Conservation (phyloP, 2,329 filamentous ascomycete species). For the Tolypocladium amazonense region DNA sequence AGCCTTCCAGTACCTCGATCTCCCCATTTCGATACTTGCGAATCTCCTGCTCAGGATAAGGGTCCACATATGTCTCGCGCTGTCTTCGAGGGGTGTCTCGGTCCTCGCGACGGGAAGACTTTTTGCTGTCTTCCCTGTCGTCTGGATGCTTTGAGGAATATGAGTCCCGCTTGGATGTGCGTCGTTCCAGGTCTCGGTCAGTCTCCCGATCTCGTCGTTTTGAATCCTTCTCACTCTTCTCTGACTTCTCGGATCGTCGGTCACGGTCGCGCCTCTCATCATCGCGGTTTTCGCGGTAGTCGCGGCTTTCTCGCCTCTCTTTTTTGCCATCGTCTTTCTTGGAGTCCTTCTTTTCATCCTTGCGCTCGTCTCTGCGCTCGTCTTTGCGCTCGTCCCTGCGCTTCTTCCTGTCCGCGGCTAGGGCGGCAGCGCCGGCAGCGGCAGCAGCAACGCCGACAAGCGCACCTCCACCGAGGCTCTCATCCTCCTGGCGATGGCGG, state of each 20-base stretch:
- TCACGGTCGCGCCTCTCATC: conserved; percentile 11
- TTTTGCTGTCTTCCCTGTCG: conserved; percentile 17
- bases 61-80: conserved; percentile 14
- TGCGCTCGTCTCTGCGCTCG: conserved; percentile 10
- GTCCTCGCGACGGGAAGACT: conserved; percentile 21
- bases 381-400: conserved; percentile 6
- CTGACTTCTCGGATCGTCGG: conserved; percentile 3
- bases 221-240: conserved; percentile 9
- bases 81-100: conserved; percentile 17
- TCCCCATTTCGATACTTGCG: conserved; percentile 14
- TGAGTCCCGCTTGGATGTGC: conserved; percentile 19
- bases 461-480: conserved; percentile 31
- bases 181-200: conserved; percentile 14
- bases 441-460: conserved; percentile 37
- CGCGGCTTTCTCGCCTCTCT: conserved; percentile 4
- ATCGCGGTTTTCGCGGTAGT: conserved; percentile 4
- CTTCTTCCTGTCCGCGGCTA: conserved; percentile 14
- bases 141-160: conserved; percentile 16
- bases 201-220: conserved; percentile 8
- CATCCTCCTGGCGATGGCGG: conserved; percentile 24
- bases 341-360: conserved; percentile 4
- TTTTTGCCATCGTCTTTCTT: neutral
- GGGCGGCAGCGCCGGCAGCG: conserved; percentile 31
- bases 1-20: conserved; percentile 16
- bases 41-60: conserved; percentile 12